A percentile compares a stretch with the other conserved stretches of the same genome.
Conservation (phyloP, 495 filamentous ascomycete genomes). For the Aspergillus asperescens region DNA sequence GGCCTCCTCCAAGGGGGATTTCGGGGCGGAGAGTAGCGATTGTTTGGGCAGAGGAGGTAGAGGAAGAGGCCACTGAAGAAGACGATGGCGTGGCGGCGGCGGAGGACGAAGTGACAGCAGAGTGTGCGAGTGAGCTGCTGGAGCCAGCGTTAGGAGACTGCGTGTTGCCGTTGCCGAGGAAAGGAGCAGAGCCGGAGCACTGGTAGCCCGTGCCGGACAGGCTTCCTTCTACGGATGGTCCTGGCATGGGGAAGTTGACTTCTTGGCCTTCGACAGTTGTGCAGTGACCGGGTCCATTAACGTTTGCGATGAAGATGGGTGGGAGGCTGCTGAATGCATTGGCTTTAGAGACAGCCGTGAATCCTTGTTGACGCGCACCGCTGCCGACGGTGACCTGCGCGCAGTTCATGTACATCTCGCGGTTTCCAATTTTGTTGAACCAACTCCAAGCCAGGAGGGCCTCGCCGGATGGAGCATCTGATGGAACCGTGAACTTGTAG, state of each 20-base stretch:
- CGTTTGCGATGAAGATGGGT: slow-evolving; percentile 69
- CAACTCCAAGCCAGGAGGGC: slow-evolving; percentile 80
- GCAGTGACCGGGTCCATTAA: slow-evolving; percentile 44
- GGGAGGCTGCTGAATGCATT: slow-evolving; percentile 54
- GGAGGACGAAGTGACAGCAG: slow-evolving; percentile 7
- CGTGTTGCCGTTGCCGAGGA: slow-evolving; percentile 19
- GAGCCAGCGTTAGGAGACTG: slow-evolving; percentile 2
- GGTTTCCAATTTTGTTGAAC: slow-evolving; percentile 85
- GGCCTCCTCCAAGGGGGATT: not conserved
- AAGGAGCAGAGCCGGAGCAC: slow-evolving; percentile 26
- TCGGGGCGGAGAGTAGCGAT: slow-evolving; percentile 15
- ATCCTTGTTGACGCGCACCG: slow-evolving; percentile 20
- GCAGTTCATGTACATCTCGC: slow-evolving; percentile 97
- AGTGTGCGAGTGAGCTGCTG: slow-evolving; percentile 10
- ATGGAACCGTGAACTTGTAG: slow-evolving; percentile 47
- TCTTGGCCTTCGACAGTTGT: slow-evolving; percentile 52
- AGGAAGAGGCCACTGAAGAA: not conserved
- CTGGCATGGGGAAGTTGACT: slow-evolving; percentile 61
- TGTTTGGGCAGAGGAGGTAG: not conserved
- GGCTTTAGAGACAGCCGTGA: slow-evolving; percentile 13
- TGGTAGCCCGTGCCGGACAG: slow-evolving; percentile 29
- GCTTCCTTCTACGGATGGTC: slow-evolving; percentile 51
- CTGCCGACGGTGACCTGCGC: slow-evolving; percentile 63
- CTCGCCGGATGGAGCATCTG: slow-evolving; percentile 39
- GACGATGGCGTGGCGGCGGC: not conserved